Base-by-base conservation (phyloP, 805 yeast species). In the Wickerhamiella galacta region DNA sequence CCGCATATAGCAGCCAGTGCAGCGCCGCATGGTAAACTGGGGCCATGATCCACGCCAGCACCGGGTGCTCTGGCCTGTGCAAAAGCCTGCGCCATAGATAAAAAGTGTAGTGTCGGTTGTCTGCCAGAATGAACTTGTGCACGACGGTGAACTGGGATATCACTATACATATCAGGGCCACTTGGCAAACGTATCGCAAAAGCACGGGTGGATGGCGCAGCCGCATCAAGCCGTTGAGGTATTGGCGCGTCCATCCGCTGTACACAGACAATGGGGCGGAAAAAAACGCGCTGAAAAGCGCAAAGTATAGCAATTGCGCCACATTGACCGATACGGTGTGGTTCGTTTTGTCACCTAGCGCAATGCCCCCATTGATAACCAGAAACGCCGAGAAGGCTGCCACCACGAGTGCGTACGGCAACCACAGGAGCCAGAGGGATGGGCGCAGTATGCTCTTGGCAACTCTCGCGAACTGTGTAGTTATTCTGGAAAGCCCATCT, bases 71-170 rank as follows among this genome's bases (percentile, higher is more conserved):
- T 2, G 39, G 38, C 11, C 36, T 30, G 42, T 68, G 56, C 28
- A 87, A 66, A 18, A 90, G 46, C 37, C 66, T 68, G 36, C 72
- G 69, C 69, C 79, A 80, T 23, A 90, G 56, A 54, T 90, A 90
- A 52, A 90, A 90, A 1, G 93, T 73, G 51, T 73, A 82, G 54
- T 90, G 98, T 45, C 98, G 69, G 57, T 90, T 90, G 53, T 90
- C 98, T 0, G 96, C 92, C 28, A 87, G 61, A 25, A 90, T 53
- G 52, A 87, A 90, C 6, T 95, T 95, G 52, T 90, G 98, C 2
- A 72, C 74, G 2, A 75, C 59, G 0, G 95, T 79, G 51, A 47
- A 47, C 11, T 37, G 21, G 6, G 24, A 29, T 12, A 46, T 33
- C 6, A 45, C 21, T 4, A 15, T 12, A 7, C 26, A 40, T 10